Conservation (phyloP, 2,329 filamentous ascomycete species). For the Colletotrichum chrysophilum region DNA sequence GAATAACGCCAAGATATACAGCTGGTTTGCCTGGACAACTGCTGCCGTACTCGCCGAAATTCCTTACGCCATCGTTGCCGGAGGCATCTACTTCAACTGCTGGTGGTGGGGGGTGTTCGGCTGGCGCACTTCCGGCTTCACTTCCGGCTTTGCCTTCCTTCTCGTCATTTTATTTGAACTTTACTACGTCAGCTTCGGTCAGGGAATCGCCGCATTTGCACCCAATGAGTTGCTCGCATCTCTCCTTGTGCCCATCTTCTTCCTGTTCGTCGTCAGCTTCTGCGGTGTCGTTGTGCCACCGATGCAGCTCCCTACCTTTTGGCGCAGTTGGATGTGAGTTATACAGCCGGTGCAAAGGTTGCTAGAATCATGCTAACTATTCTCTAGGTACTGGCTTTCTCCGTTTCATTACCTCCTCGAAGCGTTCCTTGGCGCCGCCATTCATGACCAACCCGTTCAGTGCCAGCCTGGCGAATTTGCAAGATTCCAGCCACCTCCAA, state of each 20-base stretch:
- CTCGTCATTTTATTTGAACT: conserved; percentile 70
- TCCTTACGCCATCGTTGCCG: conserved; percentile 71
- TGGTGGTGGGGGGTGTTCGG: conserved; percentile 64
- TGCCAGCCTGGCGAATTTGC: conserved; percentile 65
- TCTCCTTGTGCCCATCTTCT: conserved; percentile 71
- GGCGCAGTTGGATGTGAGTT: conserved; percentile 60
- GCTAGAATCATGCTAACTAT: neutral
- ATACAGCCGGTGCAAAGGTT: neutral
- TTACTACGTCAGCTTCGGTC: conserved; percentile 69
- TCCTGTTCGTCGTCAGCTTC: conserved; percentile 73
- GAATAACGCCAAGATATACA: conserved; percentile 80
- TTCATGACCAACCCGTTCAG: conserved; percentile 58
- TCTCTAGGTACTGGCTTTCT: conserved; percentile 60
- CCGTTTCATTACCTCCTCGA: conserved; percentile 73
- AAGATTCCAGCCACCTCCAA: conserved; percentile 62
- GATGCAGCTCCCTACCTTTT: conserved; percentile 62
- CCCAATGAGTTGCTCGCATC: conserved; percentile 72
- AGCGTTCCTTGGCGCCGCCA: conserved; percentile 61
- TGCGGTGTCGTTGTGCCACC: conserved; percentile 74
- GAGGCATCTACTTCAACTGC: conserved; percentile 65
- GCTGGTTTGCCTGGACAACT: conserved; percentile 73
- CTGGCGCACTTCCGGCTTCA: conserved; percentile 55
- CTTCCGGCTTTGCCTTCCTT: conserved; percentile 66
- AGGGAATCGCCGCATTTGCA: conserved; percentile 69
- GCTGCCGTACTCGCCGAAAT: conserved; percentile 72